Conservation (phyloP, 1,139 yeast species). For the Arxiozyma slooffiae region DNA sequence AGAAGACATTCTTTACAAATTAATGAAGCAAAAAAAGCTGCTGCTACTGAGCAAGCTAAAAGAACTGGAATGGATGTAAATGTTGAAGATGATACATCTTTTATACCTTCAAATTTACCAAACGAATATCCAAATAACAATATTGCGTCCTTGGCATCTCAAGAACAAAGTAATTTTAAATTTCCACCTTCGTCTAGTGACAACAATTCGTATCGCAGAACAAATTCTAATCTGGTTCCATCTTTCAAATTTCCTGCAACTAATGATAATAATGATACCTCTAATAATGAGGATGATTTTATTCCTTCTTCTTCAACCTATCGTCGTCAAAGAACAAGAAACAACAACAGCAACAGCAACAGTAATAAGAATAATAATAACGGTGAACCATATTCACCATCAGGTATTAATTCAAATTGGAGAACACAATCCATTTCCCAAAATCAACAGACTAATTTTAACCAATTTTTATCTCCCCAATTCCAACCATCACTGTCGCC, state of each 20-base stretch:
- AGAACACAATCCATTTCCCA: conserved; percentile 34
- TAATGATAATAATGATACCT: conserved; percentile 1
- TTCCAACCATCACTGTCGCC: conserved; percentile 15
- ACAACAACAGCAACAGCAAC: conserved; percentile 21
- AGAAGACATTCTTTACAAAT: conserved; percentile 90
- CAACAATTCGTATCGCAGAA: conserved; percentile 2
- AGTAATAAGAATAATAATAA: conserved; percentile 12
- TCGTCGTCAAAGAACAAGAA: conserved; percentile 30
- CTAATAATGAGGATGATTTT: conserved; percentile 25
- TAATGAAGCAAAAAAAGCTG: conserved; percentile 94
- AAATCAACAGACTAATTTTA: conserved; percentile 4
- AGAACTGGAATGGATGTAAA: conserved; percentile 28
- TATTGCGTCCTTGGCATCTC: background rate
- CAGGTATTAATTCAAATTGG: conserved; percentile 59
- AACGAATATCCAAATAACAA: conserved; percentile 11
- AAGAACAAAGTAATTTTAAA: conserved; percentile 35
- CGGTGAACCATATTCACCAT: conserved; percentile 31
- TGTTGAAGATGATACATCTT: conserved; percentile 8
- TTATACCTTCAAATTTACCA: conserved; percentile 11
- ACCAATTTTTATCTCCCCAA: conserved; percentile 13
- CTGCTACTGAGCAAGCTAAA: conserved; percentile 77
- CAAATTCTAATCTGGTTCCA: conserved; percentile 12
- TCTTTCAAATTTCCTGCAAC: conserved; percentile 16
- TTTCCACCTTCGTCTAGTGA: conserved; percentile 40
- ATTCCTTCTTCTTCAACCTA: conserved; percentile 32